Base-by-base conservation (phyloP, 208 protist genomes). In the Porcisia hertigi region DNA sequence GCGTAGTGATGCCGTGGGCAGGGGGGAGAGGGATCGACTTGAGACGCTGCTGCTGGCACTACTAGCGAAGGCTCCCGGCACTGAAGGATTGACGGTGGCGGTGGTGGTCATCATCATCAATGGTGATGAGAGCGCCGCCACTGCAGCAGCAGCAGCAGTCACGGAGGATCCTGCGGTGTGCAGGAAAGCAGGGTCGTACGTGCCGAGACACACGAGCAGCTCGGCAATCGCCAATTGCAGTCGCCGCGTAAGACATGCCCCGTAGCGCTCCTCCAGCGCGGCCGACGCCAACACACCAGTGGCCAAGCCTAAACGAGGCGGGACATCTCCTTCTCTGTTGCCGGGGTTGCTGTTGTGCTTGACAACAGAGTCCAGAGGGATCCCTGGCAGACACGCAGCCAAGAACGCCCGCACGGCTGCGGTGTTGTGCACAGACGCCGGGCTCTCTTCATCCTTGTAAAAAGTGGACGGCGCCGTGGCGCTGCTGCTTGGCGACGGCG, bases 141-240 rank as follows among this genome's bases (percentile, higher is more conserved):
- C 66, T 75, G 69, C 5, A 49, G 59, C 25, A 75, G 73, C 66
- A 75, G 69, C 5, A 49, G 59, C 25, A 75, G 73, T 86, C 88
- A 94, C 36, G 14, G 55, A 45, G 23, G 58, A 34, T 3, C 65
- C 49, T 39, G 73, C 47, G 6, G 4, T 49, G 55, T 55, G 55
- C 77, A 75, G 78, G 69, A 82, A 92, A 5, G 73, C 72, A 0
- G 81, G 59, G 53, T 96, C 88, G 58, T 82, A 82, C 7, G 81
- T 76, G 12, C 85, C 86, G 58, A 94, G 74, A 12, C 72, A 58
- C 14, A 91, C 84, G 16, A 96, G 81, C 20, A 90, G 74, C 69
- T 96, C 89, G 14, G 87, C 88, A 9, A 93, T 73, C 3, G 88
- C 66, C 53, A 96, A 73, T 53, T 87, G 82, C 25, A 94, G 73